Evolutionary conservation across 768 basidiomycete genomes (phyloP).

Genomic region (Glaciozyma martinii): DNA sequence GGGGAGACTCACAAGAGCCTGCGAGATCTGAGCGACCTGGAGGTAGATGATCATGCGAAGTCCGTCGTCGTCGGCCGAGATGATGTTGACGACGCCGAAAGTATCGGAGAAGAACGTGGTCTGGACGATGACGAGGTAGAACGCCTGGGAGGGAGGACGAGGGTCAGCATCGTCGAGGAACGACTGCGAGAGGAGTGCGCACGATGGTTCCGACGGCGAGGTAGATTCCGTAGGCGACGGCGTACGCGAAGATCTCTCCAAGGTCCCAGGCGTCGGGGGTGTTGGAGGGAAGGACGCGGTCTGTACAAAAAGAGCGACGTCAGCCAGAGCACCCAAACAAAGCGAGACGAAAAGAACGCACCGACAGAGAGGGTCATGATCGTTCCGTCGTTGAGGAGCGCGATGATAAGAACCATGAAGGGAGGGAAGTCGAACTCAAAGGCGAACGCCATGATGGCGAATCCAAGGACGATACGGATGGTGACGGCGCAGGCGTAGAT

Average conservation of each 20-base stretch:
- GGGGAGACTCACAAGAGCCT: constrained; percentile 59
- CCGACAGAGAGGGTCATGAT: constrained; percentile 83
- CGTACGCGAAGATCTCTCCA: constrained; percentile 90
- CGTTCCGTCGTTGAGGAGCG: constrained; percentile 92
- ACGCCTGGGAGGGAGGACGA: neutral
- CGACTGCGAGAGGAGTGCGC: neutral
- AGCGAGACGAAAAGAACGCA: neutral
- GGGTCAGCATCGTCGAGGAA: too few species aligned
- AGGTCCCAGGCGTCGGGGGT: constrained; percentile 94
- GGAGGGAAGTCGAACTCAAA: constrained; percentile 99
- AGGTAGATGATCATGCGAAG: constrained; percentile 81
- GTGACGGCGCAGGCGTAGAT: constrained; percentile 60
- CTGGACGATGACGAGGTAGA: constrained; percentile 59
- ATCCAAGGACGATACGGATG: constrained; percentile 97
- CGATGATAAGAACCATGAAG: constrained; percentile 98
- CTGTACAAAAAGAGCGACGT: constrained; percentile 45
- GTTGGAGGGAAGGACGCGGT: constrained; percentile 86
- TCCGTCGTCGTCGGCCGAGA: constrained; percentile 34
- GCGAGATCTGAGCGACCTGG: constrained; percentile 97
- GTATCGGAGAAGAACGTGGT: constrained; percentile 81
- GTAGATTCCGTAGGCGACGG: constrained; percentile 90
- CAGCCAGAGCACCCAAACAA: neutral
- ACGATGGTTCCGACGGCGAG: constrained; percentile 67
- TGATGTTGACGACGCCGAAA: constrained; percentile 60
- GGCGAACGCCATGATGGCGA: constrained; percentile 86